phyloP scores from a whole-genome alignment of 2,329 filamentous ascomycete genomes.

The Xylaria multiplex region DNA sequence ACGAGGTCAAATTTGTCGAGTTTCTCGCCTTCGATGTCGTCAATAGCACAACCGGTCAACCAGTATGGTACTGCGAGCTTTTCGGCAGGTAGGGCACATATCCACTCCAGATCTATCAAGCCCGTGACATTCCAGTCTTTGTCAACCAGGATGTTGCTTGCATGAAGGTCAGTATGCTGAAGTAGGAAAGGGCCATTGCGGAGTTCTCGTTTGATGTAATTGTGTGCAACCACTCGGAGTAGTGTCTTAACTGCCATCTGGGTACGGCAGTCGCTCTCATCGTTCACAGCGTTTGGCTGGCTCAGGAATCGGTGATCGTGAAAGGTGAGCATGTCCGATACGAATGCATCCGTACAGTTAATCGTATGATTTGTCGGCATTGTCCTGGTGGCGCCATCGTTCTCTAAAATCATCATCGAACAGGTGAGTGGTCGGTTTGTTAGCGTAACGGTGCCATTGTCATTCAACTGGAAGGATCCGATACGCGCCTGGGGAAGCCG shows the following conservation, averaged over 20 bases:
- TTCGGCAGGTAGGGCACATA: conserved; percentile 14
- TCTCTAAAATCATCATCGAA: conserved; percentile 15
- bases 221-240: conserved; percentile 17
- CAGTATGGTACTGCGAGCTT: conserved; percentile 20
- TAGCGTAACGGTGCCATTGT: conserved; percentile 9
- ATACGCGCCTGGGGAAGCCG: conserved; percentile 7
- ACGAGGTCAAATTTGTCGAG: conserved; percentile 10
- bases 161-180: conserved; percentile 15
- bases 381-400: conserved; percentile 14
- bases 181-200: conserved; percentile 14
- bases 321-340: conserved; percentile 22
- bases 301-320: conserved; percentile 9
- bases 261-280: conserved; percentile 12
- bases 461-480: conserved; percentile 18
- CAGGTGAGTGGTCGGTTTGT: conserved; percentile 14
- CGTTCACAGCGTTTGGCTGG: conserved; percentile 11
- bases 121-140: conserved; percentile 19
- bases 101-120: conserved; percentile 22
- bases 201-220: conserved; percentile 17
- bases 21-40: conserved; percentile 10
- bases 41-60: conserved; percentile 15
- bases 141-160: conserved; percentile 14
- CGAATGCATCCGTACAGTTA: conserved; percentile 13
- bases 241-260: conserved; percentile 22
- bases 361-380: conserved; percentile 14